Conservation (phyloP, 306 rosid genomes). For the Adenanthera pavonina region DNA sequence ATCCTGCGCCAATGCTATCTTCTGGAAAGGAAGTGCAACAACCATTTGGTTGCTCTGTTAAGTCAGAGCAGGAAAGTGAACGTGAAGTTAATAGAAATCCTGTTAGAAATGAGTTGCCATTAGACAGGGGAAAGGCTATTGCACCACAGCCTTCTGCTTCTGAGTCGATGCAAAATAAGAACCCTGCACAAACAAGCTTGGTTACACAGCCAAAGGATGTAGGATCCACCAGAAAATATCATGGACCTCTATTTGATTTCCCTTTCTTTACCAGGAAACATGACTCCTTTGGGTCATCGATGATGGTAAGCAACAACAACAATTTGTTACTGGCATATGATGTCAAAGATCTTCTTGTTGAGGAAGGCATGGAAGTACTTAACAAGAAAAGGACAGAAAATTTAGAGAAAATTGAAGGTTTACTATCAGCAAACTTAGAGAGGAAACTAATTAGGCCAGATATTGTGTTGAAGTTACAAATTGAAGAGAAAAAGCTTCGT, state of each 20-base stretch:
- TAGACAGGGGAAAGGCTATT: constrained; percentile 84
- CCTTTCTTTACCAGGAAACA: constrained; percentile 95
- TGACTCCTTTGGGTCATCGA: constrained; percentile 89
- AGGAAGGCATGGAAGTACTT: constrained; percentile 87
- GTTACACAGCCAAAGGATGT: constrained; percentile 74
- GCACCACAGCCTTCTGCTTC: constrained; percentile 69
- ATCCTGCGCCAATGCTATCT: constrained; percentile 53
- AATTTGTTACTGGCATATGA: constrained; percentile 88
- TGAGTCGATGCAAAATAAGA: constrained; percentile 67
- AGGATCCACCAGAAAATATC: constrained; percentile 79
- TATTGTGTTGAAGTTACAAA: constrained; percentile 89
- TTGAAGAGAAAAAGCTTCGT: constrained; percentile 94
- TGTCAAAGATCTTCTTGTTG: constrained; percentile 87
- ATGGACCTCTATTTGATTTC: constrained; percentile 97
- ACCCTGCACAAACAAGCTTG: constrained; percentile 67
- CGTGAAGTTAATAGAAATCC: constrained; percentile 56
- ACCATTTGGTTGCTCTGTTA: constrained; percentile 53
- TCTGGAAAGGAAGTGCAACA: constrained; percentile 81
- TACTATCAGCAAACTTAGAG: constrained; percentile 81
- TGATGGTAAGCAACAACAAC: constrained; percentile 70
- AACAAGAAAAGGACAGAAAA: constrained; percentile 82
- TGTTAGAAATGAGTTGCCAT: constrained; percentile 60
- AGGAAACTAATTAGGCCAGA: constrained; percentile 96
- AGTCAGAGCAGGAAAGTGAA: constrained; percentile 75
- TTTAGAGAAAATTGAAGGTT: constrained; percentile 87